These are phyloP conservation scores for Macrocystidia cucumis DNA, from an alignment of 1,284 basidiomycete species.

Conservation along the genomic window DNA sequence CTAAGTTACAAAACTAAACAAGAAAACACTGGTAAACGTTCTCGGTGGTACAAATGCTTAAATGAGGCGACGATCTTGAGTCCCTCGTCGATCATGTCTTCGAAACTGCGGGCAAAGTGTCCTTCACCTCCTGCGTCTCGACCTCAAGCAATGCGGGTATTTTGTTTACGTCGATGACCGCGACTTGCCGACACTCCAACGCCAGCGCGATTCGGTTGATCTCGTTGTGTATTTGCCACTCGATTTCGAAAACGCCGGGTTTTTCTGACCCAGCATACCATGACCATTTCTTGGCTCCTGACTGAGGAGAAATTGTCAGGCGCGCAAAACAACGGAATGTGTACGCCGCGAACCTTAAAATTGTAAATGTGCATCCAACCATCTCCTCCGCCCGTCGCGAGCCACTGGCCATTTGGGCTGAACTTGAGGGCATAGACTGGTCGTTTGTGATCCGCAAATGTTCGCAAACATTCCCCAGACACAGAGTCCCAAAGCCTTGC, in stretches of 20 bases:
- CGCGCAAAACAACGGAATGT: background rate
- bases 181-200: conserved; percentile 45
- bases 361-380: conserved; percentile 54
- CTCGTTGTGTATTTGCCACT: conserved; percentile 44
- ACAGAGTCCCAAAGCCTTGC: conserved; percentile 72
- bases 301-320: conserved; percentile 19
- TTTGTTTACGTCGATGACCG: conserved; percentile 43
- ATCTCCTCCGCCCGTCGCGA: conserved; percentile 56
- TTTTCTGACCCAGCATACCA: conserved; percentile 45
- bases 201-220: conserved; percentile 52
- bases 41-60: too few species aligned
- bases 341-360: conserved; percentile 30
- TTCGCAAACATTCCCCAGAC: conserved; percentile 62
- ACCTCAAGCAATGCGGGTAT: conserved; percentile 27
- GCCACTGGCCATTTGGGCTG: conserved; percentile 53
- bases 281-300: conserved; percentile 41
- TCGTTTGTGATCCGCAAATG: conserved; percentile 58
- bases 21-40: too few species aligned
- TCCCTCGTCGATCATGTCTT: too few species aligned
- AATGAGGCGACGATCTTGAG: too few species aligned
- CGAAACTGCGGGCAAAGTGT: too few species aligned
- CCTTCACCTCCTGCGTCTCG: too few species aligned
- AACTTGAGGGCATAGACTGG: conserved; percentile 64
- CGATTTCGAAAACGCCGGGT: conserved; percentile 57
- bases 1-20: too few species aligned